Percentiles rank a stretch among this genome's conserved stretches.
These are phyloP conservation scores for Curvularia verruculosa DNA, from an alignment of 2,329 filamentous ascomycete genomes.

Conservation along the genomic window DNA sequence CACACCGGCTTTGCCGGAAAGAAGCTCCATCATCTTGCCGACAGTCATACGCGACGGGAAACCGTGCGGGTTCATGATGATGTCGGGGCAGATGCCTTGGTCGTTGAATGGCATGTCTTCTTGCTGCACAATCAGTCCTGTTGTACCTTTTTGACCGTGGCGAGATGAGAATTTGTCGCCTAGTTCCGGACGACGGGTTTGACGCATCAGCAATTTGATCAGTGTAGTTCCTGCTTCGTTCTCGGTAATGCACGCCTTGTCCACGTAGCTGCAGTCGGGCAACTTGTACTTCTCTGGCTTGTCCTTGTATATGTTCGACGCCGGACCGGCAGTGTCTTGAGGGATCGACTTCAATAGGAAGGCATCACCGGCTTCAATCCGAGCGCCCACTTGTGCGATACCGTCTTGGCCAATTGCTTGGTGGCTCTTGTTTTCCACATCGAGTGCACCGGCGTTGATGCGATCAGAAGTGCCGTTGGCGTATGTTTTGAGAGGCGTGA, in stretches of 20 bases:
- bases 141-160: slow-evolving; percentile 97
- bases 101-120: slow-evolving; percentile 97
- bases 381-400: slow-evolving; percentile 82
- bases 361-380: slow-evolving; percentile 77
- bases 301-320: slow-evolving; percentile 68
- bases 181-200: slow-evolving; percentile 91
- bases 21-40: slow-evolving; percentile 93
- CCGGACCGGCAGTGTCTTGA: slow-evolving; percentile 74
- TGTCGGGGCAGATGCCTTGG: slow-evolving; percentile 88
- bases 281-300: slow-evolving; percentile 79
- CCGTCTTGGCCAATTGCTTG: slow-evolving; percentile 84
- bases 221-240: slow-evolving; percentile 84
- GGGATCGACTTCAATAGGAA: slow-evolving; percentile 92
- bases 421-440: slow-evolving; percentile 62
- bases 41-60: slow-evolving; percentile 99
- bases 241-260: slow-evolving; percentile 93
- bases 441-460: slow-evolving; percentile 51
- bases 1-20: slow-evolving; percentile 92
- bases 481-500: slow-evolving; percentile 85
- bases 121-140: slow-evolving; percentile 94
- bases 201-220: slow-evolving; percentile 94
- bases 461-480: slow-evolving; percentile 73
- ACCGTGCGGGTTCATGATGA: slow-evolving; percentile 99
- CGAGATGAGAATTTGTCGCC: slow-evolving; percentile 99
- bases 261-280: slow-evolving; percentile 84